Evolutionary conservation across 2,329 filamentous ascomycete species (phyloP).

Genomic region (Ascosphaera aggregata): DNA sequence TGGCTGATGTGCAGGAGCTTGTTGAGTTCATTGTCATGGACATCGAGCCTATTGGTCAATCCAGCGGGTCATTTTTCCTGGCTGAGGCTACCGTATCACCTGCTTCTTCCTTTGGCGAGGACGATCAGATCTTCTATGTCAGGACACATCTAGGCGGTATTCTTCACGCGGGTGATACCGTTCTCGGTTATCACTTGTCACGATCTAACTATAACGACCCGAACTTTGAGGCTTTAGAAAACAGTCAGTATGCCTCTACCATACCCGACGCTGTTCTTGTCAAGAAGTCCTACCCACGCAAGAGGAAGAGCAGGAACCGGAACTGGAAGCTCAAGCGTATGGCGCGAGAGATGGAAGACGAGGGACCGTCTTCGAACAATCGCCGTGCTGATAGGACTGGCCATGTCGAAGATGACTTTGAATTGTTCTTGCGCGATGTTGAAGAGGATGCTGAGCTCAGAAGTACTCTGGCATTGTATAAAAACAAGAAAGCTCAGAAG

Average conservation of each 20-base stretch:
- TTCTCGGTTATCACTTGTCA: conserved; percentile 77
- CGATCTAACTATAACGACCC: conserved; percentile 85
- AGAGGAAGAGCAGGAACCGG: conserved; percentile 59
- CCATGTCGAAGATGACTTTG: conserved; percentile 77
- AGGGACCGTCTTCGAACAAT: conserved; percentile 7
- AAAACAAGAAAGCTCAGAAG: conserved; percentile 32
- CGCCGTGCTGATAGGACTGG: conserved; percentile 43
- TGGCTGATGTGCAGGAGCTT: conserved; percentile 66
- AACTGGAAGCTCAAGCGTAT: conserved; percentile 94
- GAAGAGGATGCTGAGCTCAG: conserved; percentile 86
- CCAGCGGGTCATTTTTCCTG: conserved; percentile 60
- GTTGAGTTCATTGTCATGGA: conserved; percentile 91
- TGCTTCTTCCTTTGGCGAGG: conserved; percentile 63
- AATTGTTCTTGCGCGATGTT: conserved; percentile 89
- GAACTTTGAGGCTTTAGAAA: conserved; percentile 62
- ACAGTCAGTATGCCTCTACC: conserved; percentile 47
- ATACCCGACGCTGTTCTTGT: conserved; percentile 88
- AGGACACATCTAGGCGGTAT: conserved; percentile 74
- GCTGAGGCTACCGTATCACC: conserved; percentile 76
- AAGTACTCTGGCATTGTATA: conserved; percentile 68
- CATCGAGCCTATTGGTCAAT: conserved; percentile 54
- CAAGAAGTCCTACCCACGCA: conserved; percentile 86
- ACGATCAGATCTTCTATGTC: conserved; percentile 72
- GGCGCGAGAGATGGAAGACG: conserved; percentile 66
- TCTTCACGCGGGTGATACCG: conserved; percentile 72